Conservation (phyloP, 1,139 yeast species). For the Yamadazyma siamensis region DNA sequence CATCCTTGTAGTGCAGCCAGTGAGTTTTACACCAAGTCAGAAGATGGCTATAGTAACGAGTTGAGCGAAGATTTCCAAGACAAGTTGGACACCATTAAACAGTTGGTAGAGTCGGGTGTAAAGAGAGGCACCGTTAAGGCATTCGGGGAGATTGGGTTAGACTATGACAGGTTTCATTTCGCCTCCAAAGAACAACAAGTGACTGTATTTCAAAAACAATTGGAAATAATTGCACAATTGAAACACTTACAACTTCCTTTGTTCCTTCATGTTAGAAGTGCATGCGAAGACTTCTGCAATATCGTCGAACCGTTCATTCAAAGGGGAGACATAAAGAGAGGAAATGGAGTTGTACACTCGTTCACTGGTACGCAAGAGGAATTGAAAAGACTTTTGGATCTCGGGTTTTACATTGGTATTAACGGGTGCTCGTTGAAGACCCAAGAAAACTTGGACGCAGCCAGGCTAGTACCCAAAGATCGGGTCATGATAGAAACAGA, state of each 20-base stretch:
- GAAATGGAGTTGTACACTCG: constrained; percentile 83
- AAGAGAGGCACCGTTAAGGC: constrained; percentile 57
- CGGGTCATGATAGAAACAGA: constrained; percentile 84
- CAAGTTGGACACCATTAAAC: constrained; percentile 47
- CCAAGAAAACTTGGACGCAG: constrained; percentile 68
- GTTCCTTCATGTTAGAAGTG: constrained; percentile 85
- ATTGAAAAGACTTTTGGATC: constrained; percentile 43
- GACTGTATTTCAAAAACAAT: constrained; percentile 65
- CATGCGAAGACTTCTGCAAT: constrained; percentile 74
- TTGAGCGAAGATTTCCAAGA: constrained; percentile 22
- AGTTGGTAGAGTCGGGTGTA: constrained; percentile 49
- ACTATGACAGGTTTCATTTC: constrained; percentile 82
- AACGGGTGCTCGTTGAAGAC: constrained; percentile 92
- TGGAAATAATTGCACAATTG: constrained; percentile 54
- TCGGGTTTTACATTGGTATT: constrained; percentile 73
- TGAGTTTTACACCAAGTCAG: constrained; percentile 34
- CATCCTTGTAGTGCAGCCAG: constrained; percentile 87
- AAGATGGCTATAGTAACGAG: constrained; percentile 20
- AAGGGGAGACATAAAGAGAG: constrained; percentile 30
- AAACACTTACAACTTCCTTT: constrained; percentile 60
- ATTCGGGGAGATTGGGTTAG: constrained; percentile 91
- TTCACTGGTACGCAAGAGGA: constrained; percentile 84
- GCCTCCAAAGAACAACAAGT: constrained; percentile 67
- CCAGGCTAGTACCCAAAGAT: constrained; percentile 61
- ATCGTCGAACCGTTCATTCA: constrained; percentile 57